phyloP scores from a whole-genome alignment of 225 moss, liverwort and hornwort genomes.

The Physcomitrium patens region DNA sequence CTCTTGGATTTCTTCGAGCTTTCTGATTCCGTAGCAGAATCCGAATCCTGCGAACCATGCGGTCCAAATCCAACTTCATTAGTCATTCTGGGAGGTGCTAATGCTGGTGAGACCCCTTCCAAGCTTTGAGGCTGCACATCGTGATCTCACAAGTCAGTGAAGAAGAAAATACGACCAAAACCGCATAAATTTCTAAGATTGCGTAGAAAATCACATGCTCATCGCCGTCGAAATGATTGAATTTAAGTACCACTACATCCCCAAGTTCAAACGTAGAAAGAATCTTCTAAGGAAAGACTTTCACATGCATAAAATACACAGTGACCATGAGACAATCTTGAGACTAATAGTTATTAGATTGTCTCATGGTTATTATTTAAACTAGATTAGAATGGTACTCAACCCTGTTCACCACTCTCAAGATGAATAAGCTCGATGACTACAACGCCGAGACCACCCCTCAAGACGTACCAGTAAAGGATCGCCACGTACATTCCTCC shows the following conservation, averaged over 20 bases:
- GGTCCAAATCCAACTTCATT: not conserved
- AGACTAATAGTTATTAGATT: too few relatives aligned
- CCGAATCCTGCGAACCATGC: conserved; percentile 16
- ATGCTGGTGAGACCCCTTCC: not conserved
- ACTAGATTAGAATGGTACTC: too few relatives aligned
- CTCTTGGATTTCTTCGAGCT: conserved; percentile 34
- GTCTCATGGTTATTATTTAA: too few relatives aligned
- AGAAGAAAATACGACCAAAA: not conserved
- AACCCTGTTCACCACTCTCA: too few relatives aligned
- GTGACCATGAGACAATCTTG: too few relatives aligned
- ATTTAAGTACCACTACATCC: not conserved
- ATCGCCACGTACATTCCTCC: conserved; percentile 37
- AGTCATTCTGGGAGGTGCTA: not conserved
- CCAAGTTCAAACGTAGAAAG: not conserved
- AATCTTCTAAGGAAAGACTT: too few relatives aligned
- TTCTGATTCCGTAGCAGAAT: conserved; percentile 35
- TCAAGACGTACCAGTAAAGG: conserved; percentile 45
- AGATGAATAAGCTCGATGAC: too few relatives aligned
- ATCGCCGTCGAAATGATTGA: not conserved
- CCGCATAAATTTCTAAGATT: not conserved
- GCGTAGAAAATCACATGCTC: conserved; percentile 6
- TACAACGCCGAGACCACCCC: too few relatives aligned
- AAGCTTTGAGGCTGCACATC: conserved; percentile 21
- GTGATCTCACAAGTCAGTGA: conserved; percentile 4
- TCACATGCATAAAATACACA: not conserved